Evolutionary conservation across 2,329 filamentous ascomycete species (phyloP).

Genomic region (Trematosphaeria pertusa): DNA sequence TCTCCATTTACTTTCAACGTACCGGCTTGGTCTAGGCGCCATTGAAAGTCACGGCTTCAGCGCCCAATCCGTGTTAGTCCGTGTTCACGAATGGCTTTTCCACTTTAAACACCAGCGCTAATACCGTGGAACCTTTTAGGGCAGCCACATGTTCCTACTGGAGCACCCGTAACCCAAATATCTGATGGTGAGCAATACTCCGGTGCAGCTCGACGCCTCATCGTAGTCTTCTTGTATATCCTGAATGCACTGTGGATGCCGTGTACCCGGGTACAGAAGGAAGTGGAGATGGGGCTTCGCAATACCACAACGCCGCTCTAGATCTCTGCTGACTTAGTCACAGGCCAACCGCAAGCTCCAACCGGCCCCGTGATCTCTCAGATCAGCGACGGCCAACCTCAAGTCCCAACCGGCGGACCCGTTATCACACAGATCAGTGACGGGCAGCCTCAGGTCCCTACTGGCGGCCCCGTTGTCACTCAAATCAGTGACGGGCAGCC

Average conservation of each 20-base stretch:
- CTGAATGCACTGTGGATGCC: no score
- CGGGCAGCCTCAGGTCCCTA: slow-evolving; percentile 15
- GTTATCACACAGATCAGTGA: slow-evolving; percentile 13
- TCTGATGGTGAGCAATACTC: slow-evolving; percentile 34
- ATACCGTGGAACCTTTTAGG: slow-evolving; percentile 3
- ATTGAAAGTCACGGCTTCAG: no score
- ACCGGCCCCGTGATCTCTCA: slow-evolving; percentile 18
- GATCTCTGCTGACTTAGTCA: slow-evolving; percentile 1
- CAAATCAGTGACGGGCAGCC: slow-evolving; percentile 15
- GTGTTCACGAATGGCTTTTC: no score
- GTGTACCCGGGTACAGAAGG: background rate
- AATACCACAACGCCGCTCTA: no score
- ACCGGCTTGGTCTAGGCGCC: no score
- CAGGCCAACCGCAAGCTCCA: slow-evolving; percentile 21
- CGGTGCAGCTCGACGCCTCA: slow-evolving; percentile 12
- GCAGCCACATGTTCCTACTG: slow-evolving; percentile 31
- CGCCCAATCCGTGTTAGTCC: no score
- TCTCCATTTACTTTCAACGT: background rate
- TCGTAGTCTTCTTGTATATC: no score
- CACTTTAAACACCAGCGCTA: no score
- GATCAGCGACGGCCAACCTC: slow-evolving; percentile 32
- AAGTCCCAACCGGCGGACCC: slow-evolving; percentile 23
- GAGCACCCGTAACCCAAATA: slow-evolving; percentile 33
- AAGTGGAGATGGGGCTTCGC: no score
- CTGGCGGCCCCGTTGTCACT: slow-evolving; percentile 8